Percentiles rank a stretch among this genome's conserved stretches.
Evolutionary conservation across 164 flowering plant species (phyloP).

Genomic region (Brasenia schreberi): DNA sequence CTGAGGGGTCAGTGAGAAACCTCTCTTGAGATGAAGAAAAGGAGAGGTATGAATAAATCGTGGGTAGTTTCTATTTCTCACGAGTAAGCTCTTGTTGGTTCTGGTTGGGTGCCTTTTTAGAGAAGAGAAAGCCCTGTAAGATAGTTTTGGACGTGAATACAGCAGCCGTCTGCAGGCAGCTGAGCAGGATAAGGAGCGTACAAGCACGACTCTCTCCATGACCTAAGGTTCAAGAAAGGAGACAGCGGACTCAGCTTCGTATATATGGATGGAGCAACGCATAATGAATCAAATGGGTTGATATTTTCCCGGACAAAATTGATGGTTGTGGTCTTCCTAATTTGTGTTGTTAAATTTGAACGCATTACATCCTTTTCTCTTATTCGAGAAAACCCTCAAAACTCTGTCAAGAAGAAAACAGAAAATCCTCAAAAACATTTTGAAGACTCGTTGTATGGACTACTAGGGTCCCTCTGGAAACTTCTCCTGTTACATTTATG

Average conservation of each 20-base stretch:
- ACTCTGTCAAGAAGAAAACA: too few relatives aligned
- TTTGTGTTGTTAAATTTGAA: not conserved
- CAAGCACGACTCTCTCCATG: conserved; percentile 52
- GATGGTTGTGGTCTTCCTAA: not conserved
- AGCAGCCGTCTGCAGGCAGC: conserved; percentile 6
- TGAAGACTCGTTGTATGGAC: too few relatives aligned
- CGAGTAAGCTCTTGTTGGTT: conserved; percentile 1
- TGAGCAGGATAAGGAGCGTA: conserved; percentile 40
- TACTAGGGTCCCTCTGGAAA: too few relatives aligned
- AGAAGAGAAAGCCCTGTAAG: conserved; percentile 24
- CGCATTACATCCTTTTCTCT: not conserved
- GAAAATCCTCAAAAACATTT: too few relatives aligned
- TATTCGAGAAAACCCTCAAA: not conserved
- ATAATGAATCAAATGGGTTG: not conserved
- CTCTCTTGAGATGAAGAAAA: conserved; percentile 15
- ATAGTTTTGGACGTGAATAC: conserved; percentile 6
- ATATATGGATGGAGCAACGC: not conserved
- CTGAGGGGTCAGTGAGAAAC: conserved; percentile 39
- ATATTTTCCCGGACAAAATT: not conserved
- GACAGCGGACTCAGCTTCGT: not conserved
- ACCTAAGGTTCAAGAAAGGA: not conserved
- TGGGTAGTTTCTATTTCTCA: not conserved
- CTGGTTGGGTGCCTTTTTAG: conserved; percentile 11
- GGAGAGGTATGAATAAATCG: conserved; percentile 4
- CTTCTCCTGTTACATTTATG: too few relatives aligned